A percentile compares a stretch with the other conserved stretches of the same genome.
phyloP scores from a whole-genome alignment of 257 asterid species.

The Scutellaria barbata region DNA sequence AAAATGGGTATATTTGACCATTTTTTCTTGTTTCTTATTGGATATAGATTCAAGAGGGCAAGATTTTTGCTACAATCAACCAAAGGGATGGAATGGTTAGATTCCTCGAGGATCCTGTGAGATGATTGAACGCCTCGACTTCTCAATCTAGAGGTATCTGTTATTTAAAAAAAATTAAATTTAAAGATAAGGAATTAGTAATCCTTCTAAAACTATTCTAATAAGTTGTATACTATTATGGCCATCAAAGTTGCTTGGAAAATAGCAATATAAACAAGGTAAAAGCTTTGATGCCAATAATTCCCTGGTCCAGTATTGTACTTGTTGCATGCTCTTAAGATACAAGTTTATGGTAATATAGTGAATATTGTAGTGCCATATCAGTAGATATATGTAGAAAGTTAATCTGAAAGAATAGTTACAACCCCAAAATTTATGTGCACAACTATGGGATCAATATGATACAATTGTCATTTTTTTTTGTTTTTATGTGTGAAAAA shows the following conservation, averaged over 20 bases:
- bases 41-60: slow-evolving; percentile 87
- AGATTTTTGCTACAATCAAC: slow-evolving; percentile 90
- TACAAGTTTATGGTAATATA: not conserved
- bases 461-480: too few relatives aligned
- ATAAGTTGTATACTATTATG: too few relatives aligned
- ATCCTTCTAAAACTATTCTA: not conserved
- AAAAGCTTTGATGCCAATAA: not conserved
- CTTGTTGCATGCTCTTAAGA: not conserved
- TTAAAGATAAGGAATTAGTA: not conserved
- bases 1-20: too few relatives aligned
- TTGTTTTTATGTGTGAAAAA: too few relatives aligned
- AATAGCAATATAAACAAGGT: not conserved
- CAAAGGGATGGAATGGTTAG: slow-evolving; percentile 99
- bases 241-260: not conserved
- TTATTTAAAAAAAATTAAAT: not conserved
- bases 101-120: slow-evolving; percentile 97
- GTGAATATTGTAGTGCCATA: slow-evolving; percentile 1
- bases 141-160: slow-evolving; percentile 83
- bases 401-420: not conserved
- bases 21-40: too few relatives aligned
- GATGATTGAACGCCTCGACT: slow-evolving; percentile 91
- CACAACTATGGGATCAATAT: not conserved
- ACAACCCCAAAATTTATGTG: not conserved
- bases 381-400: not conserved
- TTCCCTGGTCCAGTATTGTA: not conserved